Evolutionary conservation across 1,284 basidiomycete species (phyloP).

Genomic region (Moniliella sp.): DNA sequence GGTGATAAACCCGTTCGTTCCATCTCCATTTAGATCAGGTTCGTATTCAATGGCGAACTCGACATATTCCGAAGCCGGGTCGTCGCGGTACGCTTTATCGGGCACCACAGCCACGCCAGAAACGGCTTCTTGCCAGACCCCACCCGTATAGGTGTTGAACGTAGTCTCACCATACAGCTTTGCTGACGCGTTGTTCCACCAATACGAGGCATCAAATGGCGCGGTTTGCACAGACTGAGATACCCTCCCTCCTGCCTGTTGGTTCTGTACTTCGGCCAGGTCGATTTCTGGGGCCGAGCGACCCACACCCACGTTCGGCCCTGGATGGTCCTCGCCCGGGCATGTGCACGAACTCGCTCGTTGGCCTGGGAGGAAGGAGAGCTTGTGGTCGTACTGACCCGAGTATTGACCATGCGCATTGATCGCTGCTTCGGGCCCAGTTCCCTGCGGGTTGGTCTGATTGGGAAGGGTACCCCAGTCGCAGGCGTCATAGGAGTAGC

Average conservation of each 20-base stretch:
- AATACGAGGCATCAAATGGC: slow-evolving; percentile 14
- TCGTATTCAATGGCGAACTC: slow-evolving; percentile 28
- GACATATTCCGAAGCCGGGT: slow-evolving; percentile 7
- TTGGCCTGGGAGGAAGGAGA: slow-evolving; percentile 20
- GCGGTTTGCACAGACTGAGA: slow-evolving; percentile 32
- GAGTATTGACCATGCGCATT: too few relatives aligned
- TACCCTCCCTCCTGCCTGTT: slow-evolving; percentile 33
- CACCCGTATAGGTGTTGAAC: slow-evolving; percentile 29
- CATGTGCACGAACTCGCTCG: slow-evolving; percentile 23
- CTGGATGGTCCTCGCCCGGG: slow-evolving; percentile 18
- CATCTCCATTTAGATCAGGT: slow-evolving; percentile 20
- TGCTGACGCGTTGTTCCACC: slow-evolving; percentile 5
- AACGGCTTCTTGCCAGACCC: slow-evolving; percentile 26
- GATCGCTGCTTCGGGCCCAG: slow-evolving; percentile 11
- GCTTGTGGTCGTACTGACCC: slow-evolving; percentile 3
- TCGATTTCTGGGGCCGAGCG: slow-evolving; percentile 32
- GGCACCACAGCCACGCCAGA: slow-evolving; percentile 21
- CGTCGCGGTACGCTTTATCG: slow-evolving; percentile 13
- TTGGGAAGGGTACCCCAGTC: slow-evolving; percentile 23
- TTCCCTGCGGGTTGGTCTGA: slow-evolving; percentile 14
- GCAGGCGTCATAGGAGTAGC: slow-evolving; percentile 29
- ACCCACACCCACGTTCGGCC: slow-evolving; percentile 21
- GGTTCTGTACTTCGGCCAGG: slow-evolving; percentile 37
- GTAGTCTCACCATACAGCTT: slow-evolving; percentile 22
- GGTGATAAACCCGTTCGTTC: slow-evolving; percentile 9